Conservation (phyloP, 192 early-diverging fungal species). For the Backusella tarrabulga region DNA sequence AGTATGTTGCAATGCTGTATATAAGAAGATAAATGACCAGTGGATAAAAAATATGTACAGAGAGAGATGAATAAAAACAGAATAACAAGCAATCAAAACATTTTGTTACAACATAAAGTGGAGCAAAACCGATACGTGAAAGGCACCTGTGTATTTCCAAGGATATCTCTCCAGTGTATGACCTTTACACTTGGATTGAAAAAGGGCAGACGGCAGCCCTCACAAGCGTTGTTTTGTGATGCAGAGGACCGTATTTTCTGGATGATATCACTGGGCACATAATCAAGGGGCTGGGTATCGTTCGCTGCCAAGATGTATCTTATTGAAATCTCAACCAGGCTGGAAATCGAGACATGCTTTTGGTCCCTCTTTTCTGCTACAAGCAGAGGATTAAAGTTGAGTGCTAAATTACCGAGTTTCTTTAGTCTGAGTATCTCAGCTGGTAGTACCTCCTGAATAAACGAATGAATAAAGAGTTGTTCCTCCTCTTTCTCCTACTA, state of each 20-base stretch:
- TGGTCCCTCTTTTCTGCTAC: neutral
- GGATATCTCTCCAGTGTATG: conserved; percentile 20
- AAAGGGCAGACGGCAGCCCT: conserved; percentile 13
- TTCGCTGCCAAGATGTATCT: conserved; percentile 6
- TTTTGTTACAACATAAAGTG: neutral
- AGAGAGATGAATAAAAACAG: neutral
- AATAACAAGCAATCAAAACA: neutral
- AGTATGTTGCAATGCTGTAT: neutral
- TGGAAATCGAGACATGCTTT: conserved; percentile 2
- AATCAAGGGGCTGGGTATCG: neutral
- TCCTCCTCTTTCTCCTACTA: neutral
- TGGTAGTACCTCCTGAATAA: conserved; percentile 30
- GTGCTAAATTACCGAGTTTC: conserved; percentile 39
- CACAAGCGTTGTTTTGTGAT: conserved; percentile 11
- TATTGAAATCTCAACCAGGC: conserved; percentile 14
- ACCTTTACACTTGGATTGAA: conserved; percentile 7
- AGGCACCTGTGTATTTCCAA: neutral
- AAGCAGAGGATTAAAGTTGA: conserved; percentile 29
- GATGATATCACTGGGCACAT: neutral
- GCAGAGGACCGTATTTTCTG: neutral
- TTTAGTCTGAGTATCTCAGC: conserved; percentile 39
- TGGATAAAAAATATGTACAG: neutral
- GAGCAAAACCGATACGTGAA: conserved; percentile 21
- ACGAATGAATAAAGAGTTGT: no score
- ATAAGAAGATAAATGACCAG: no score